phyloP scores from a whole-genome alignment of 345 rosid genomes.

The Psidium friedrichsthalianum region DNA sequence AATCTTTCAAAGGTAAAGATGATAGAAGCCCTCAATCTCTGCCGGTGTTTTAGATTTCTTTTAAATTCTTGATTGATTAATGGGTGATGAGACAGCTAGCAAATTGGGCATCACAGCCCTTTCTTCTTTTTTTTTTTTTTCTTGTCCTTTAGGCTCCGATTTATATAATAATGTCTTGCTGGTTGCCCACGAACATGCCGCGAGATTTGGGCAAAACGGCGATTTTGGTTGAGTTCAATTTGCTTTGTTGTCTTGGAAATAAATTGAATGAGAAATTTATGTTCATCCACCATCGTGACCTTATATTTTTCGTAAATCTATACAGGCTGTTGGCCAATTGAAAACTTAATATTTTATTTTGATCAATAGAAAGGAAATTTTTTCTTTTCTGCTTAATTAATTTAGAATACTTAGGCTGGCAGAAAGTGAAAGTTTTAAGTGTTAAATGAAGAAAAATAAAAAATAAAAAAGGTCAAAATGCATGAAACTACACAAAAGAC shows the following conservation, averaged over 20 bases:
- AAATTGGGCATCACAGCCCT: not conserved
- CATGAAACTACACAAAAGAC: not conserved
- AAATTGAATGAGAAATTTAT: too few relatives aligned
- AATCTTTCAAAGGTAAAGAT: not conserved
- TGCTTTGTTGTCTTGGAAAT: not conserved
- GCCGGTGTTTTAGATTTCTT: not conserved
- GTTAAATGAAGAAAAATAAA: not conserved
- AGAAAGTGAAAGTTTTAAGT: not conserved
- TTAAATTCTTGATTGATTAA: not conserved
- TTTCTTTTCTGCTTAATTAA: too few relatives aligned
- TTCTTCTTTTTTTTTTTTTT: not conserved
- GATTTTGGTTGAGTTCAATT: not conserved
- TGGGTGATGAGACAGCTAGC: not conserved
- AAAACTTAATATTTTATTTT: too few relatives aligned
- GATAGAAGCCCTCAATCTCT: not conserved
- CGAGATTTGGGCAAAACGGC: not conserved
- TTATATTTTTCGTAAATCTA: too few relatives aligned
- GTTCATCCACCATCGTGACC: too few relatives aligned
- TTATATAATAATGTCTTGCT: not conserved
- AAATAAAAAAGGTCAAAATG: too few relatives aligned
- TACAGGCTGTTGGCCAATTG: too few relatives aligned
- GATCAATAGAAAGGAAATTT: too few relatives aligned
- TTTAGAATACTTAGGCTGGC: not conserved
- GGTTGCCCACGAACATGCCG: not conserved
- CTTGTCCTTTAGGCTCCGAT: not conserved